Evolutionary conservation across 148 eudicot genomes (phyloP), one percentile per base, ranked within the genome.

Genomic region (Rheum nobile): DNA sequence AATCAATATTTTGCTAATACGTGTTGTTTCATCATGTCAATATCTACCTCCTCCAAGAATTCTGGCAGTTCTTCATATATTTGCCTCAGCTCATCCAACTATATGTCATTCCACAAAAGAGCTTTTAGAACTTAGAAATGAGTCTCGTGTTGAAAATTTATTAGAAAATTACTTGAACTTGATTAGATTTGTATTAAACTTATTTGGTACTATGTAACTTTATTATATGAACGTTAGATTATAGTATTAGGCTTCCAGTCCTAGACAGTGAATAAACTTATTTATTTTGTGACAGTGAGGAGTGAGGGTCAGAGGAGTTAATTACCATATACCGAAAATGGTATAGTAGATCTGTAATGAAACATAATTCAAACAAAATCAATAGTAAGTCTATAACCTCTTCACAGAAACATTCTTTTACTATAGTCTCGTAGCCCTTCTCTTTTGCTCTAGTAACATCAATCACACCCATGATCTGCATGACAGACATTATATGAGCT

Each of bases 11-110:
- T 59, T n/a, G 14, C n/a, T 41, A 65, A 32, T 65, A 16, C 32
- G 21, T 65, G 69, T 34, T 13, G 22, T 65, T 65, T 32, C 41
- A 65, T 31, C 38, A 16, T 65, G 28, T 44, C 8, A 80, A 57
- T 39, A 80, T 73, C 72, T 35, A 95, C 98, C 97, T 95, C 87
- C 81, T 95, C 97, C 78, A 95, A 80, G 84, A 91, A 87, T 79
- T 88, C 97, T 14, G 98, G 98, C 85, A 95, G 76, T 77, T 88
- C 97, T 82, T 95, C 98, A 11, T 95, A 91, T 81, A 95, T 87
- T 82, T 90, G 96, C 84, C 97, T 86, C 89, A 95, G 84, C 80
- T 95, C 98, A 79, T 95, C 98, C 86, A 95, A 83, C 97, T 95
- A 77, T 71, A 77, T 69, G 71, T 24, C 55, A 74, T 65, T 44